Evolutionary conservation across 1,284 basidiomycete genomes (phyloP).

Genomic region (Naganishia liquefaciens): DNA sequence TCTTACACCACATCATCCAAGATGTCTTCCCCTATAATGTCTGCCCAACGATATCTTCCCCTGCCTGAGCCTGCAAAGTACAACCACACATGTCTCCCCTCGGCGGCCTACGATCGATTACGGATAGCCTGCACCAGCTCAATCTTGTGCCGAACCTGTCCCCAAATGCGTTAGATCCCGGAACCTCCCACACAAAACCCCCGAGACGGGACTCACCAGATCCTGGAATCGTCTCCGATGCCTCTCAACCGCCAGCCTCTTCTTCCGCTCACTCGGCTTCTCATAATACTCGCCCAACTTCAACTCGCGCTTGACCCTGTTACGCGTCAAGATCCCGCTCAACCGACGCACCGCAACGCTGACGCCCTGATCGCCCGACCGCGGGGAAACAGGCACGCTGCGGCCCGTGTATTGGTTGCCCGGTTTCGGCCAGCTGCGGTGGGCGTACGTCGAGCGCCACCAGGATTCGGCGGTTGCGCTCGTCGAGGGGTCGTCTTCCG

Average conservation of each 20-base stretch:
- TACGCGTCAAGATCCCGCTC: conserved; percentile 30
- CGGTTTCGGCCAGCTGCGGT: conserved; percentile 21
- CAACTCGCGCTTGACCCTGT: conserved; percentile 39
- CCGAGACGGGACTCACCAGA: conserved; percentile 40
- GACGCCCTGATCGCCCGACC: conserved; percentile 33
- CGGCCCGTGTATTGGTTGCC: conserved; percentile 40
- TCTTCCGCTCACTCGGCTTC: conserved; percentile 43
- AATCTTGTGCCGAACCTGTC: conserved; percentile 45
- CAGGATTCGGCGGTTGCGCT: conserved; percentile 16
- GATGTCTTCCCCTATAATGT: too few species aligned
- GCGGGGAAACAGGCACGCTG: conserved; percentile 18
- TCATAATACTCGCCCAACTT: conserved; percentile 42
- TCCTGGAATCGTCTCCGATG: conserved; percentile 49
- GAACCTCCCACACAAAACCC: not conserved
- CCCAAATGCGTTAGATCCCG: not conserved
- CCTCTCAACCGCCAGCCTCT: conserved; percentile 42
- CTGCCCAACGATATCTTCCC: too few species aligned
- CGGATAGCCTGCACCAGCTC: conserved; percentile 42
- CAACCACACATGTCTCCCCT: not conserved
- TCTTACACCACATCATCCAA: too few species aligned
- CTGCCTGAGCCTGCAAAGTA: not conserved
- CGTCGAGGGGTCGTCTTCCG: too few species aligned
- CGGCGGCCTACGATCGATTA: conserved; percentile 30
- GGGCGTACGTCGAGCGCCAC: conserved; percentile 16
- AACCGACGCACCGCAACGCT: conserved; percentile 34